phyloP scores from a whole-genome alignment of 176 grass and related monocot genomes.

The Tuctoria greenei region DNA sequence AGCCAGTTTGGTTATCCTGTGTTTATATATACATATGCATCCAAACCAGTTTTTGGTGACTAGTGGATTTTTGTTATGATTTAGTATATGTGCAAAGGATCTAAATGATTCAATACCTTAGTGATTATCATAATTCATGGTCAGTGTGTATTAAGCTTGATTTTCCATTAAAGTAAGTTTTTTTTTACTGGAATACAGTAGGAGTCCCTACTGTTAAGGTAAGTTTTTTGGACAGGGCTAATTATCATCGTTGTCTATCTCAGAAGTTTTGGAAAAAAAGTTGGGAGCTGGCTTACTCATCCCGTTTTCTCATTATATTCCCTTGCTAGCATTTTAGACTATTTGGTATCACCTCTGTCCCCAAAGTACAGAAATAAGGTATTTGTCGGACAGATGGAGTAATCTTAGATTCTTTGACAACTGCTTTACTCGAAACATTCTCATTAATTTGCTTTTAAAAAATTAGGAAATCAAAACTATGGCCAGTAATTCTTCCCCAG shows the following conservation, averaged over 20 bases:
- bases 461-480: slow-evolving; percentile 49
- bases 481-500: slow-evolving; percentile 42
- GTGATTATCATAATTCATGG: not conserved
- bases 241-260: slow-evolving; percentile 7
- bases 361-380: too few species aligned
- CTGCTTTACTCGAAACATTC: slow-evolving; percentile 28
- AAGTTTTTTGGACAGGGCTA: not conserved
- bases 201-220: not conserved
- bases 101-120: not conserved
- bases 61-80: slow-evolving; percentile 13
- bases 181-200: too few species aligned
- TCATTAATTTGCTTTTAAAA: slow-evolving; percentile 11
- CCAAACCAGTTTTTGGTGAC: not conserved
- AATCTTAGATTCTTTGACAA: slow-evolving; percentile 7
- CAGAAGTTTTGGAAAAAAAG: not conserved
- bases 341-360: not conserved
- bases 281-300: slow-evolving; percentile 12
- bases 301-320: not conserved
- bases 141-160: slow-evolving; percentile 26
- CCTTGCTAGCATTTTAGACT: not conserved
- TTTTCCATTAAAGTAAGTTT: not conserved
- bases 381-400: not conserved
- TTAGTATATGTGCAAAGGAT: not conserved
- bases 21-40: not conserved
- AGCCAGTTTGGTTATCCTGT: not conserved